Percentiles rank a stretch among this genome's conserved stretches.
phyloP scores from a whole-genome alignment of 257 asterid species.

The Paraleonurus japonicus region DNA sequence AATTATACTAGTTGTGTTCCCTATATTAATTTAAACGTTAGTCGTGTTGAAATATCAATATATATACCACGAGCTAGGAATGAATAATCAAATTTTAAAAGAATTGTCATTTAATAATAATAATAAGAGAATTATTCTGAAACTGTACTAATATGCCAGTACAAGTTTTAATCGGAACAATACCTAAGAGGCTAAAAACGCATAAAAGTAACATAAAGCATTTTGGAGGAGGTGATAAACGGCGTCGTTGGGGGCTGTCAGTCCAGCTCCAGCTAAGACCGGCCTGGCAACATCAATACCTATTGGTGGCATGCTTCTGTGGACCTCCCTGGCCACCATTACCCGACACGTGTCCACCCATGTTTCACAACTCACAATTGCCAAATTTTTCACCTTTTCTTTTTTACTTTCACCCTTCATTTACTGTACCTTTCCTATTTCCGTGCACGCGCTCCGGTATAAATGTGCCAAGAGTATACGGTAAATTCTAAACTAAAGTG shows the following conservation, averaged over 20 bases:
- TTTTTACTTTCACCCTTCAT: background rate
- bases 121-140: background rate
- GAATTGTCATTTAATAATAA: too few species aligned
- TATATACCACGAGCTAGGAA: too few species aligned
- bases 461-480: too few species aligned
- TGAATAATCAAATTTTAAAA: too few species aligned
- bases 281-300: constrained; percentile 22
- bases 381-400: background rate
- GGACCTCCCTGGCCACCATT: background rate
- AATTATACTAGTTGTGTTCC: too few species aligned
- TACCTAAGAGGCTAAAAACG: too few species aligned
- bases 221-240: constrained; percentile 13
- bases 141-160: background rate
- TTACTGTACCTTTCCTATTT: too few species aligned
- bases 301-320: background rate
- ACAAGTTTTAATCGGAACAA: too few species aligned
- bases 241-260: constrained; percentile 28
- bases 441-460: too few species aligned
- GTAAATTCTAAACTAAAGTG: too few species aligned
- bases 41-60: too few species aligned
- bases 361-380: background rate
- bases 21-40: too few species aligned
- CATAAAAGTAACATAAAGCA: background rate
- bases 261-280: constrained; percentile 23
- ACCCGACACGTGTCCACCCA: background rate